Base-by-base conservation (phyloP, 345 rosid genomes). In the Rhizophora mangle region DNA sequence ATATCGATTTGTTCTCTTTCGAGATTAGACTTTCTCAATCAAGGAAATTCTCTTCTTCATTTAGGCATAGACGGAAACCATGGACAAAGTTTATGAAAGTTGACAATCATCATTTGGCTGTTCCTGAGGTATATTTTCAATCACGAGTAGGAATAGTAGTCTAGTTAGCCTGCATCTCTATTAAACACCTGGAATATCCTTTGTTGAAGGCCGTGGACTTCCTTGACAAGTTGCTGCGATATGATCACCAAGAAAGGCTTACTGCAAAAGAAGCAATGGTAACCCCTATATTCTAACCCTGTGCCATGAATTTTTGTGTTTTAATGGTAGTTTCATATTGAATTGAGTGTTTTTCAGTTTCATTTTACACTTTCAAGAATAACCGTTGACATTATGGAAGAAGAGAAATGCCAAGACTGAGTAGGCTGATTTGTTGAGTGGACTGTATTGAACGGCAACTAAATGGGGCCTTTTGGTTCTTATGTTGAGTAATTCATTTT, bases 191-290 rank as follows among this genome's bases (percentile, higher is more conserved):
- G 13, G 16, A 53, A 51, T 61, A 16, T 67, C 67, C 11, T 60
- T 18, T 47, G 36, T 32, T 64, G 61, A 79, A 95, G 99, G 97
- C 99, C 68, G 76, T 95, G 54, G 97, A 95, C 78, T 95, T 95
- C 75, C 89, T 95, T 29, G 99, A 95, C 85, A 95, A 88, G 82
- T 82, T 95, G 86, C 84, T 95, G 79, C 86, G 87, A 67, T 95
- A 92, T 86, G 99, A 95, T 83, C 97, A 92, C 77, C 93, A 85
- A 74, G 99, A 95, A 80, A 92, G 99, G 82, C 99, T 91, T 53
- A 92, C 99, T 57, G 99, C 99, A 29, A 92, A 89, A 82, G 98
- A 94, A 81, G 98, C 98, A 63, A 94, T 94, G 98, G 97, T 91
- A 80, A 68, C 53, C 51, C 31, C 60, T 5, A 9, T 10, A n/a